A percentile compares a stretch with the other conserved stretches of the same genome.
These are phyloP conservation scores for Jamesozyma spencerorum DNA, from an alignment of 805 yeast species.

Conservation along the genomic window DNA sequence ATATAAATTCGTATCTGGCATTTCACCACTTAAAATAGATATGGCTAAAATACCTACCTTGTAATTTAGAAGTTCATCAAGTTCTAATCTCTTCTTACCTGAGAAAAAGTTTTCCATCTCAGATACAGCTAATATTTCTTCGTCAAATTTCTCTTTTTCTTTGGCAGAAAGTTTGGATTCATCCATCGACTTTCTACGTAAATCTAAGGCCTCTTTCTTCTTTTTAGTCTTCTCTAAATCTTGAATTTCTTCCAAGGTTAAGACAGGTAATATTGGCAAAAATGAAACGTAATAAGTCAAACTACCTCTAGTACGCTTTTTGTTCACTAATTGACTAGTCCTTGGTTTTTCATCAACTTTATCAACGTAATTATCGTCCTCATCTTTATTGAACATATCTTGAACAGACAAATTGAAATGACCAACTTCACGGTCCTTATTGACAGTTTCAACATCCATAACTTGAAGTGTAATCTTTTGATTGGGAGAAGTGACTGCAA, in stretches of 20 bases:
- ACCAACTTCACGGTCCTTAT: conserved; percentile 85
- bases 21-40: conserved; percentile 51
- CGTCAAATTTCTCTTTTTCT: conserved; percentile 24
- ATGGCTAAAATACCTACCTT: conserved; percentile 71
- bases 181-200: conserved; percentile 27
- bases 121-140: conserved; percentile 25
- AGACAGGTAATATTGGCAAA: conserved; percentile 75
- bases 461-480: conserved; percentile 80
- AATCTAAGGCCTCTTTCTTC: conserved; percentile 31
- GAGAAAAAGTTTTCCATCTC: conserved; percentile 34
- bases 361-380: conserved; percentile 54
- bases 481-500: conserved; percentile 72
- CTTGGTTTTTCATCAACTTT: conserved; percentile 47
- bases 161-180: conserved; percentile 26
- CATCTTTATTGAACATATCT: conserved; percentile 54
- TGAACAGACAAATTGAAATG: conserved; percentile 59
- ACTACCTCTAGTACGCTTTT: conserved; percentile 77
- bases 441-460: conserved; percentile 76
- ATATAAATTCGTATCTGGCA: conserved; percentile 47
- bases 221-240: conserved; percentile 42
- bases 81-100: conserved; percentile 41
- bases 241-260: conserved; percentile 60
- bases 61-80: conserved; percentile 48
- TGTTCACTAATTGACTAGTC: conserved; percentile 55
- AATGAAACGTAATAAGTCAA: conserved; percentile 68